A percentile compares a stretch with the other conserved stretches of the same genome.
Conservation (phyloP, 495 filamentous ascomycete genomes). For the Lentithecium fluviatile region DNA sequence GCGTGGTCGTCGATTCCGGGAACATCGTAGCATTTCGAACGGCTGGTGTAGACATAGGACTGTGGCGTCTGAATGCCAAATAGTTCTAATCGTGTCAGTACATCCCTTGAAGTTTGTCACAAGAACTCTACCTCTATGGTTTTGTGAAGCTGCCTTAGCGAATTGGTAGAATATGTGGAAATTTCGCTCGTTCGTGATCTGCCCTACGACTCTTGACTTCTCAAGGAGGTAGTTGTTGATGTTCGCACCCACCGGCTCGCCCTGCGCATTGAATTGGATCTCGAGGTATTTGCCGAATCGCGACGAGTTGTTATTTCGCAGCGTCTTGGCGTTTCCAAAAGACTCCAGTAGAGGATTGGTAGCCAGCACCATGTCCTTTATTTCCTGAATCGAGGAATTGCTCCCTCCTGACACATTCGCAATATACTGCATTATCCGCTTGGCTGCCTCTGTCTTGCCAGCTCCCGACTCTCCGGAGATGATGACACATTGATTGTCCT, state of each 20-base stretch:
- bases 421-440: conserved; percentile 99
- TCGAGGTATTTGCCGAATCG: conserved; percentile 98
- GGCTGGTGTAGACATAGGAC: conserved; percentile 91
- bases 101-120: background rate
- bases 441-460: conserved; percentile 99
- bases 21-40: conserved; percentile 91
- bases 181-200: conserved; percentile 93
- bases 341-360: conserved; percentile 97
- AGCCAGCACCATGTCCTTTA: conserved; percentile 97
- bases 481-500: conserved; percentile 99
- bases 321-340: conserved; percentile 96
- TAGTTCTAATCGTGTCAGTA: conserved; percentile 48
- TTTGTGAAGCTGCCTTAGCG: conserved; percentile 84
- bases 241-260: conserved; percentile 92
- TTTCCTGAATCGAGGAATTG: conserved; percentile 91
- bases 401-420: conserved; percentile 89
- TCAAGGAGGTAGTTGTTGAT: conserved; percentile 98
- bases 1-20: conserved; percentile 86
- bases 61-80: conserved; percentile 91
- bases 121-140: conserved; percentile 63
- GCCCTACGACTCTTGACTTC: conserved; percentile 92
- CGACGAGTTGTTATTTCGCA: conserved; percentile 98
- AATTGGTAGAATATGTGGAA: conserved; percentile 99
- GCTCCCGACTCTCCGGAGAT: conserved; percentile 98
- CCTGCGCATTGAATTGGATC: conserved; percentile 90